Percentiles rank a stretch among this genome's conserved stretches.
Conservation (phyloP, 139 green algal species). For the Mesotaenium endlicherianum region DNA sequence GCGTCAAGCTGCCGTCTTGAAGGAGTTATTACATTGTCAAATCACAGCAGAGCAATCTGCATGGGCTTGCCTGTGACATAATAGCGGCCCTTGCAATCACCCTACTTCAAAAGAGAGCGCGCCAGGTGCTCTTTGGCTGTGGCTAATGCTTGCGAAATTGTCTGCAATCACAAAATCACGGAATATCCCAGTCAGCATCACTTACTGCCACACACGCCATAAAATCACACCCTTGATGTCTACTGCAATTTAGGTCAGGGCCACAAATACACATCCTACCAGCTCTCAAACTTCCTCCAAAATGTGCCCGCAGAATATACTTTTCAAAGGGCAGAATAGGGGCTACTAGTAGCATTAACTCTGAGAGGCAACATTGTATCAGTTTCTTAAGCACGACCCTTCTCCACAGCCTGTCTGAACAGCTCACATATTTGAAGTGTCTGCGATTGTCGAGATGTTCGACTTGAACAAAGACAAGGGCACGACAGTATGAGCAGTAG, state of each 20-base stretch:
- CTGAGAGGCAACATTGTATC: no score
- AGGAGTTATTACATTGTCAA: background rate
- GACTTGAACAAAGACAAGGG: no score
- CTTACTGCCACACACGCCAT: background rate
- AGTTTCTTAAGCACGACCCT: no score
- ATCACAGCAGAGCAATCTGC: background rate
- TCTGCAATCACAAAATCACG: background rate
- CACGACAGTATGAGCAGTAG: no score
- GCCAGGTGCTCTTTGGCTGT: slow-evolving; percentile 24
- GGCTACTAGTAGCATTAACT: no score
- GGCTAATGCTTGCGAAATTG: slow-evolving; percentile 39
- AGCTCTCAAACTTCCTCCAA: background rate
- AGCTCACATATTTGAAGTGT: no score
- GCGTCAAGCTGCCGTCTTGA: background rate
- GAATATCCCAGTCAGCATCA: background rate
- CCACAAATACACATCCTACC: background rate
- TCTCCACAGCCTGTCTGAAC: no score
- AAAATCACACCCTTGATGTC: background rate
- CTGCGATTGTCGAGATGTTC: no score
- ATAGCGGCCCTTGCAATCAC: background rate
- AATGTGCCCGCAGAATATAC: background rate
- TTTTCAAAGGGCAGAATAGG: background rate
- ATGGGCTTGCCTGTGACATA: background rate
- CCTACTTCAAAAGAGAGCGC: slow-evolving; percentile 56
- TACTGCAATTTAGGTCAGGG: background rate